phyloP scores from a whole-genome alignment of 2,329 filamentous ascomycete genomes.

The Clarireedia paspali region DNA sequence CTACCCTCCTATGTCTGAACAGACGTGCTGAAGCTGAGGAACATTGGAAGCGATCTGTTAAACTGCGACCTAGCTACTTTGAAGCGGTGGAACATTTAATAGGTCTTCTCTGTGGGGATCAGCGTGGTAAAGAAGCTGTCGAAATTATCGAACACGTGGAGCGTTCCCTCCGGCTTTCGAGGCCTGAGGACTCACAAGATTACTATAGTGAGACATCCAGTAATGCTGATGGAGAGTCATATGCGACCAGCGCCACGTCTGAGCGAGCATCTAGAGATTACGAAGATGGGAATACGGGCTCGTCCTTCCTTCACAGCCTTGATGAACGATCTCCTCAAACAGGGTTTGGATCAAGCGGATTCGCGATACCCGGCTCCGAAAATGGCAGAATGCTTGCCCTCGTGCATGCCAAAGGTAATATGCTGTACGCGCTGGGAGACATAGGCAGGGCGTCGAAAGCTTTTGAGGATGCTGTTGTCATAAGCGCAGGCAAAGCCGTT shows the following conservation, averaged over 20 bases:
- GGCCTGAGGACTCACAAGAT: conserved; percentile 42
- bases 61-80: conserved; percentile 76
- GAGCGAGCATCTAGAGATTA: conserved; percentile 26
- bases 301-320: conserved; percentile 13
- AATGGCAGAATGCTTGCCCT: conserved; percentile 91
- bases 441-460: conserved; percentile 73
- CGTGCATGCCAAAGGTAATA: conserved; percentile 96
- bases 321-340: conserved; percentile 17
- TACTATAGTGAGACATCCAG: conserved; percentile 52
- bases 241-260: conserved; percentile 16
- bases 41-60: conserved; percentile 80
- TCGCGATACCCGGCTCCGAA: conserved; percentile 74
- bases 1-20: conserved; percentile 76
- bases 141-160: conserved; percentile 83
- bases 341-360: conserved; percentile 72
- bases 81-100: conserved; percentile 94
- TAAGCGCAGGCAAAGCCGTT: conserved; percentile 67
- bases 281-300: conserved; percentile 21
- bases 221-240: conserved; percentile 34
- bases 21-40: conserved; percentile 76
- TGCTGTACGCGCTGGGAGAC: conserved; percentile 86
- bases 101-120: conserved; percentile 72
- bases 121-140: conserved; percentile 77
- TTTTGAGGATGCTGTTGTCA: conserved; percentile 90
- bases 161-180: conserved; percentile 51